These are phyloP conservation scores for Zychaea mexicana DNA, from an alignment of 371 early-diverging fungal species.

Conservation along the genomic window DNA sequence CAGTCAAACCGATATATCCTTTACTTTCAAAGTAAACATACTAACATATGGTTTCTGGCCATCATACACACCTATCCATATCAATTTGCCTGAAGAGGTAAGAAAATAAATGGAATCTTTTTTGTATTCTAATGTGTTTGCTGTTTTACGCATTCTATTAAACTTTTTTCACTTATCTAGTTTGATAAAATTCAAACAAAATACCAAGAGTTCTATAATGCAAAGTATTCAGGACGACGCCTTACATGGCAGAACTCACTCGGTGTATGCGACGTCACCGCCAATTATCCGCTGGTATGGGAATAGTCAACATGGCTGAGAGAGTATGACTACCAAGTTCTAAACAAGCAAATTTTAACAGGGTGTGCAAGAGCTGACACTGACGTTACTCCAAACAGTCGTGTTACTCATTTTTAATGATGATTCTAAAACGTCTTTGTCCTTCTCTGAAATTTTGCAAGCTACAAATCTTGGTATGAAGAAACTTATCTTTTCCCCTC, in stretches of 20 bases:
- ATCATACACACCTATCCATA: conserved; percentile 74
- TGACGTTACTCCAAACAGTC: conserved; percentile 78
- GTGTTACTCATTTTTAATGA: conserved; percentile 80
- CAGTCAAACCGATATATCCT: background rate
- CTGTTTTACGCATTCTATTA: no score
- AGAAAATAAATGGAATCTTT: background rate
- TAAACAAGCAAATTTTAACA: background rate
- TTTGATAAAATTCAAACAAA: conserved; percentile 61
- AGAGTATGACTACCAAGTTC: no score
- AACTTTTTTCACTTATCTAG: background rate
- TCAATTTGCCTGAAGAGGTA: conserved; percentile 72
- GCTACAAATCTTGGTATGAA: conserved; percentile 64
- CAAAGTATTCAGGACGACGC: conserved; percentile 74
- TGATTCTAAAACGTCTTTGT: conserved; percentile 33
- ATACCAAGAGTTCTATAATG: conserved; percentile 77
- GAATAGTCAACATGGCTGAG: background rate
- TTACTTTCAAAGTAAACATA: conserved; percentile 70
- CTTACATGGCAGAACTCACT: conserved; percentile 88
- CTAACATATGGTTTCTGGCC: conserved; percentile 94
- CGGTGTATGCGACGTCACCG: conserved; percentile 75
- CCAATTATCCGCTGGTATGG: conserved; percentile 61
- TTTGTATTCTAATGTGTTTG: background rate
- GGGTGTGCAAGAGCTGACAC: conserved; percentile 32
- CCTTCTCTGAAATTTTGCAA: conserved; percentile 71
- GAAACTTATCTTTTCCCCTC: background rate